Evolutionary conservation across 2,329 filamentous ascomycete species (phyloP), one percentile per base, ranked within the genome.

Genomic region (Drechslera avenae): DNA sequence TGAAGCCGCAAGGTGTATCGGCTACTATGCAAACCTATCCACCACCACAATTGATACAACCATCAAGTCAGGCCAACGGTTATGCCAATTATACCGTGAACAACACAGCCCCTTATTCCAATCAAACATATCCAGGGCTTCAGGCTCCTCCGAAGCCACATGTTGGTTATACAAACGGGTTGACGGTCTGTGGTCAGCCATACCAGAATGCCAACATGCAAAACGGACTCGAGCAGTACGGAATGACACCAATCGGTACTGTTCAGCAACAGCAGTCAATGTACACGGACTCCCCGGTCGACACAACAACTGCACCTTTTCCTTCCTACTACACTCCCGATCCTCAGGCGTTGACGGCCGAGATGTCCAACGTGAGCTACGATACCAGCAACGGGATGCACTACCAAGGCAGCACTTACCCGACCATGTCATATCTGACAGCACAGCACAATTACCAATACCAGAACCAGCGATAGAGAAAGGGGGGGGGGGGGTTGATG

Each of bases 1-100:
- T 23, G 14, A 57, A 62, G 35, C 26, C 62, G 5, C 63, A 63
- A 14, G 44, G 46, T 34, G 57, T 60, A 17, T 56, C 71, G 12
- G 62, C 50, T 40, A 59, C 52, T 5, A 74, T 73, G 68, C 71
- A 74, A 39, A 72, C 71, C 1, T 75, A 74, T 45, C 72, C 71
- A 16, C 72, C 72, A 36, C 70, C 71, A 26, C 72, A 75, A 34
- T 60, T 71, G 54, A 55, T 66, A 41, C 60, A 56, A 2, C 60
- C 62, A 41, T 47, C 52, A 13, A 46, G 46, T 13, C 67, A 63
- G 21, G 37, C 42, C 17, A 66, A 56, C 39, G 51, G 43, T 2
- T 71, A 66, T 52, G 46, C 57, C 13, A 63, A 55, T 16, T 70
- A 61, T 45, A 50, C 46, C 9, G 50, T 55, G 13, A 62, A 61